Evolutionary conservation across 768 basidiomycete species (phyloP).

Genomic region (Sarcodon sp.): DNA sequence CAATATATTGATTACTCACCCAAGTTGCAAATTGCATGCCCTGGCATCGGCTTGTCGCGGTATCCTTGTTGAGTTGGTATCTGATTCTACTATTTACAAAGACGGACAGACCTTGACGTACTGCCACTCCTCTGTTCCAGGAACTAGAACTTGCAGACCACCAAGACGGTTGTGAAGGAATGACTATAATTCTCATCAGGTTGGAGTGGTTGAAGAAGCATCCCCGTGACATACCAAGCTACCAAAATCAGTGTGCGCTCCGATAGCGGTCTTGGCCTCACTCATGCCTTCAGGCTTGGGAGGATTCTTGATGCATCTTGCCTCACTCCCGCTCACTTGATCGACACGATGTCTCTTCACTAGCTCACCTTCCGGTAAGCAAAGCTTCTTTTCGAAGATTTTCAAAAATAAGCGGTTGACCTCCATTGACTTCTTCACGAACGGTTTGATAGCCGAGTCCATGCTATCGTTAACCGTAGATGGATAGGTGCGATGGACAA

Average conservation of each 20-base stretch:
- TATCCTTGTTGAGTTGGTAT: background rate
- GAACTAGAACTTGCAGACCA: slow-evolving; percentile 56
- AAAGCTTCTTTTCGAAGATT: slow-evolving; percentile 18
- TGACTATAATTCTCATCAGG: slow-evolving; percentile 23
- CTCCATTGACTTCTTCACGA: slow-evolving; percentile 16
- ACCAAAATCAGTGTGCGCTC: slow-evolving; percentile 24
- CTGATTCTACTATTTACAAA: background rate
- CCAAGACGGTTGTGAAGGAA: slow-evolving; percentile 62
- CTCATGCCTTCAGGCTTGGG: slow-evolving; percentile 9
- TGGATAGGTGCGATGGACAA: slow-evolving; percentile 20
- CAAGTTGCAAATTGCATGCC: slow-evolving; percentile 21
- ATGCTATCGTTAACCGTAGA: slow-evolving; percentile 16
- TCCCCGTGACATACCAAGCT: slow-evolving; percentile 12
- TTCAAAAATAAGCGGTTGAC: slow-evolving; percentile 17
- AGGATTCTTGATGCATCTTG: slow-evolving; percentile 20
- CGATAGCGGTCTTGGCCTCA: slow-evolving; percentile 17
- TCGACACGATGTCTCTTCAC: slow-evolving; percentile 13
- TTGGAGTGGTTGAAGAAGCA: background rate
- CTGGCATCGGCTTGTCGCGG: slow-evolving; percentile 14
- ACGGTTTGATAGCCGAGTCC: slow-evolving; percentile 13
- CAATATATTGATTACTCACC: slow-evolving; percentile 11
- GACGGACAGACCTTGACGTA: slow-evolving; percentile 41
- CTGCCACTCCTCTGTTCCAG: slow-evolving; percentile 49
- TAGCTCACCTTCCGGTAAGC: slow-evolving; percentile 18
- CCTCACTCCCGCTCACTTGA: slow-evolving; percentile 18